Evolutionary conservation across 306 rosid species (phyloP).

Genomic region (Quercus aquifolioides): DNA sequence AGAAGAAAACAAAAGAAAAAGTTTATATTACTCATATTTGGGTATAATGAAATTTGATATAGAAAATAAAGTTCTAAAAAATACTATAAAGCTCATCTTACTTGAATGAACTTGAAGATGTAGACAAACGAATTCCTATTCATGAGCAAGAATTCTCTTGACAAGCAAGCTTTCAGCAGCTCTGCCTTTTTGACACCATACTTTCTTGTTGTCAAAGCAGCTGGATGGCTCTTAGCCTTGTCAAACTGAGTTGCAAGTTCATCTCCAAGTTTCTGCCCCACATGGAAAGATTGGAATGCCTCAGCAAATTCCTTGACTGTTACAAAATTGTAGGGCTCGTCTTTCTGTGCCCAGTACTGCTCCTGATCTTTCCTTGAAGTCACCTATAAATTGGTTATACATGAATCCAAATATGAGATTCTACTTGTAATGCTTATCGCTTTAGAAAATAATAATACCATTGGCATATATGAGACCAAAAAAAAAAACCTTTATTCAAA

Average conservation of each 20-base stretch:
- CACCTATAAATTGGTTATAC: slow-evolving; percentile 29
- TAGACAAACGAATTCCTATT: slow-evolving; percentile 47
- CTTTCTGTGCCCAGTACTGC: slow-evolving; percentile 46
- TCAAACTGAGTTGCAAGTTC: slow-evolving; percentile 48
- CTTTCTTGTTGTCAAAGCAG: slow-evolving; percentile 45
- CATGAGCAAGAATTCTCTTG: slow-evolving; percentile 55
- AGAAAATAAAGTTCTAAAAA: background rate
- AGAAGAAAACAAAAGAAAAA: background rate
- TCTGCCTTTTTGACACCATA: slow-evolving; percentile 42
- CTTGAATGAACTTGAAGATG: slow-evolving; percentile 45
- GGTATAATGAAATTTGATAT: background rate
- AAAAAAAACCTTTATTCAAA: background rate
- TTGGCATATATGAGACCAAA: background rate
- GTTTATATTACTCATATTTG: background rate
- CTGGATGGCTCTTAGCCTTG: slow-evolving; percentile 48
- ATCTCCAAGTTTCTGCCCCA: slow-evolving; percentile 30
- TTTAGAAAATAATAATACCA: background rate
- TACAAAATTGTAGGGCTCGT: slow-evolving; percentile 35
- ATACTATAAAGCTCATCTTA: slow-evolving; percentile 6
- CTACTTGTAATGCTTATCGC: background rate
- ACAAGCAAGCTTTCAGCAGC: slow-evolving; percentile 47
- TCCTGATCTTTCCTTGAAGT: slow-evolving; percentile 59
- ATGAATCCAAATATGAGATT: background rate
- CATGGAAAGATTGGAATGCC: slow-evolving; percentile 45
- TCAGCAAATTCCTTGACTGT: slow-evolving; percentile 42